Percentiles rank a stretch among this genome's conserved stretches.
phyloP scores from a whole-genome alignment of 257 asterid genomes.

The Scutellaria minor region DNA sequence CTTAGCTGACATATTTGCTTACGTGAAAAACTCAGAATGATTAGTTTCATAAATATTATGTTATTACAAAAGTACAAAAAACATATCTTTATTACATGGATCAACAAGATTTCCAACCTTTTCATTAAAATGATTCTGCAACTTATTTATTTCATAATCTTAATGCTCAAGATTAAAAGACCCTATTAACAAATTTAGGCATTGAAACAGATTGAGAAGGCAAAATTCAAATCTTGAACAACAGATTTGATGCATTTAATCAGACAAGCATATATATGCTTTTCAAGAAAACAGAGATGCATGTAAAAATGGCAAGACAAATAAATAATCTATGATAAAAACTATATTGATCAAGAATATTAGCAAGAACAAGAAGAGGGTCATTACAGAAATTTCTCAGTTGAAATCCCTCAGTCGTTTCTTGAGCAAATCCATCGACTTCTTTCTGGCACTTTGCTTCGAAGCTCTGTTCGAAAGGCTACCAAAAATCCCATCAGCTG shows the following conservation, averaged over 20 bases:
- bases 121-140: background rate
- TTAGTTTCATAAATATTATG: background rate
- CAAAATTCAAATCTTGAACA: background rate
- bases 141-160: too few species aligned
- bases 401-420: conserved; percentile 82
- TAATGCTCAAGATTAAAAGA: too few species aligned
- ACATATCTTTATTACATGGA: conserved; percentile 27
- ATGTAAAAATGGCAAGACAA: background rate
- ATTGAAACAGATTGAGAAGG: too few species aligned
- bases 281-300: conserved; percentile 4
- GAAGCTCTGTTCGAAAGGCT: conserved; percentile 79
- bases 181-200: too few species aligned
- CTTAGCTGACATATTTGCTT: conserved; percentile 39
- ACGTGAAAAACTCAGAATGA: conserved; percentile 32
- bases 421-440: conserved; percentile 83
- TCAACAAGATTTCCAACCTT: conserved; percentile 4
- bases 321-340: conserved; percentile 12
- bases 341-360: conserved; percentile 36
- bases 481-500: conserved; percentile 86
- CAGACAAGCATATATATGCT: background rate
- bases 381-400: conserved; percentile 44
- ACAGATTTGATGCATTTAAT: background rate
- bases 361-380: conserved; percentile 18
- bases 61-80: conserved; percentile 29
- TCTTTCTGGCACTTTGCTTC: conserved; percentile 80